Percentiles rank a stretch among this genome's conserved stretches.
These are phyloP conservation scores for Tarenaya hassleriana DNA, from an alignment of 345 rosid genomes.

Conservation along the genomic window DNA sequence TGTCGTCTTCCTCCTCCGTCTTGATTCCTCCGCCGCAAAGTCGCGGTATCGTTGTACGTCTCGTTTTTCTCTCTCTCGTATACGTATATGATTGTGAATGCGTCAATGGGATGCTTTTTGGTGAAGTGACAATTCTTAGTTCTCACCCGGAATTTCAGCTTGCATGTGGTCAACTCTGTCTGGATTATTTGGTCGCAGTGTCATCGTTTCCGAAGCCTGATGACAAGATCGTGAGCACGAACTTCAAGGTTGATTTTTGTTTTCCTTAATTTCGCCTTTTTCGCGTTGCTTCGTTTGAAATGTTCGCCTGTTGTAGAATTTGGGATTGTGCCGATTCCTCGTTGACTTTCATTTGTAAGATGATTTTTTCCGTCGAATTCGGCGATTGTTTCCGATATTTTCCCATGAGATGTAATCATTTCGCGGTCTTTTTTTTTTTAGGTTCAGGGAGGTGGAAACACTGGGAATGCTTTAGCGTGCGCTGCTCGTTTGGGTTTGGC, in stretches of 20 bases:
- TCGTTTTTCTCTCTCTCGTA: constrained; percentile 20
- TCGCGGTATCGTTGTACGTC: constrained; percentile 26
- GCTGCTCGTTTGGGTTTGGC: constrained; percentile 55
- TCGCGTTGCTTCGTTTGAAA: no score
- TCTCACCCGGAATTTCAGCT: constrained; percentile 35
- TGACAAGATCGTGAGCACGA: constrained; percentile 70
- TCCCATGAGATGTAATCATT: background rate
- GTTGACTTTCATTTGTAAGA: constrained; percentile 15
- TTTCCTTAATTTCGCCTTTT: background rate
- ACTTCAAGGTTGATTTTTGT: constrained; percentile 39
- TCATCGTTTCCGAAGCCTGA: constrained; percentile 72
- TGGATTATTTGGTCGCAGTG: constrained; percentile 78
- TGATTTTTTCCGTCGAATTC: background rate
- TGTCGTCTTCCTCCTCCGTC: constrained; percentile 39
- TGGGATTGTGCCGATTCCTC: background rate
- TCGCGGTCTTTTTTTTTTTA: constrained; percentile 14
- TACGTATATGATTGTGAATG: background rate
- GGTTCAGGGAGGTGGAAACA: constrained; percentile 78
- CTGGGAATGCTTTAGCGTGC: constrained; percentile 55
- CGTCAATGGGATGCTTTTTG: background rate
- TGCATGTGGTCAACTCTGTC: constrained; percentile 52
- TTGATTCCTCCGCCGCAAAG: constrained; percentile 7
- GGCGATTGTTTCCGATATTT: background rate
- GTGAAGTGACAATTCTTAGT: background rate
- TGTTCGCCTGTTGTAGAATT: background rate